Evolutionary conservation across 163 green algal genomes (phyloP).

Genomic region (Dunaliella salina): DNA sequence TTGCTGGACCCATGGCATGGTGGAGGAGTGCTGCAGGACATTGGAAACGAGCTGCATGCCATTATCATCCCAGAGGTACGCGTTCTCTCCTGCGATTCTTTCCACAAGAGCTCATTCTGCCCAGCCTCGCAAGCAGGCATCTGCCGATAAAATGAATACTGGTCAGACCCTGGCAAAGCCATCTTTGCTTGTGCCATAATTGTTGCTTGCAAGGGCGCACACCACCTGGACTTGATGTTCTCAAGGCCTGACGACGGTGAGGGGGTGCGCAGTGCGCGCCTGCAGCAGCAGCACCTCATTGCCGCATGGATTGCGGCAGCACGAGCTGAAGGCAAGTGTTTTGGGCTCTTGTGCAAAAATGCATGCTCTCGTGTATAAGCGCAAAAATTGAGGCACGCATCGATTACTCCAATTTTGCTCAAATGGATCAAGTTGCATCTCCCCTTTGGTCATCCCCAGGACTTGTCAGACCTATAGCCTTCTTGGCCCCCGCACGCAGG

Average conservation of each 20-base stretch:
- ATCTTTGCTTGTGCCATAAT: not conserved
- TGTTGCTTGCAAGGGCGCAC: conserved; percentile 49
- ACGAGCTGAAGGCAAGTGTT: not conserved
- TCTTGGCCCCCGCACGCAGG: no score
- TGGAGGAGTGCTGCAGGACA: conserved; percentile 67
- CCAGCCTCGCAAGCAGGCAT: no score
- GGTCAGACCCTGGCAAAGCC: no score
- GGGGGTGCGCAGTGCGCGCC: not conserved
- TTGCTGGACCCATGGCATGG: conserved; percentile 79
- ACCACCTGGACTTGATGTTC: conserved; percentile 85
- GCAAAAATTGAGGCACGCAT: no score
- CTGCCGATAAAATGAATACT: no score
- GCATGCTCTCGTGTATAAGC: no score
- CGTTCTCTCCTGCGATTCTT: not conserved
- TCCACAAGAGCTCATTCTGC: no score
- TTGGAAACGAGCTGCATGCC: conserved; percentile 59
- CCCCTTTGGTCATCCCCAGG: no score
- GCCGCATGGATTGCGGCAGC: not conserved
- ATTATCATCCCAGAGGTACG: conserved; percentile 74
- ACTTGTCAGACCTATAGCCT: no score
- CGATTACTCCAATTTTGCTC: no score
- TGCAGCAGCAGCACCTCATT: not conserved
- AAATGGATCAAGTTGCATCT: no score
- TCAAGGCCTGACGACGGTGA: conserved; percentile 55
- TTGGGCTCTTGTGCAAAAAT: no score